Conservation (phyloP, 345 rosid species). For the Citrus inodora region DNA sequence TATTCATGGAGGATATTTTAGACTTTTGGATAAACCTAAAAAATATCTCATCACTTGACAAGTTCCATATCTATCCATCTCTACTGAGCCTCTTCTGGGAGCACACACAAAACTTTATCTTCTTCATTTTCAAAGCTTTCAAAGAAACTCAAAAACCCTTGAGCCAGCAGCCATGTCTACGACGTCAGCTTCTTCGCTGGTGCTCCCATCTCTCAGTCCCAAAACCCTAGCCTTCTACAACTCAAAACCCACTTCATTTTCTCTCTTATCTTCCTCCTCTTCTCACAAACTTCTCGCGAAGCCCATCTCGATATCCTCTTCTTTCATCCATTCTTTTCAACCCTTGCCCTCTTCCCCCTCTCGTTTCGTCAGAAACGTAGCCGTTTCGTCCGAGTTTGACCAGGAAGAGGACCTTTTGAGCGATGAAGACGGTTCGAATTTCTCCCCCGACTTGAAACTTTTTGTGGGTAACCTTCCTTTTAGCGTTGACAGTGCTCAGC, state of each 20-base stretch:
- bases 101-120: constrained; percentile 25
- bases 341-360: constrained; percentile 24
- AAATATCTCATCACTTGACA: not conserved
- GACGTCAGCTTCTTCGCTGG: constrained; percentile 55
- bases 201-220: constrained; percentile 58
- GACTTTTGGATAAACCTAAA: not conserved
- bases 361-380: constrained; percentile 55
- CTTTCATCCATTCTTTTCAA: constrained; percentile 29
- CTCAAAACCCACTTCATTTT: constrained; percentile 35
- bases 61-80: not conserved
- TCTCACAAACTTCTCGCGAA: constrained; percentile 33
- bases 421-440: constrained; percentile 39
- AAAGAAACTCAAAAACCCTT: not conserved
- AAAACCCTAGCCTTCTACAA: constrained; percentile 37
- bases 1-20: not conserved
- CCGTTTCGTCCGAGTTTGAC: constrained; percentile 56
- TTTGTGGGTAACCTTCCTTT: constrained; percentile 98
- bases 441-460: constrained; percentile 75
- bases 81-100: not conserved
- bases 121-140: not conserved
- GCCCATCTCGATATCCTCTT: constrained; percentile 34
- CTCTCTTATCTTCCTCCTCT: constrained; percentile 32
- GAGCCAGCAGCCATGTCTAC: constrained; percentile 46
- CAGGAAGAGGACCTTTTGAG: constrained; percentile 57
- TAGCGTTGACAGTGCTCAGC: constrained; percentile 81